A percentile compares a stretch with the other conserved stretches of the same genome.
Conservation (phyloP, 352 stramenopile genomes). For the Phytophthora multivora region DNA sequence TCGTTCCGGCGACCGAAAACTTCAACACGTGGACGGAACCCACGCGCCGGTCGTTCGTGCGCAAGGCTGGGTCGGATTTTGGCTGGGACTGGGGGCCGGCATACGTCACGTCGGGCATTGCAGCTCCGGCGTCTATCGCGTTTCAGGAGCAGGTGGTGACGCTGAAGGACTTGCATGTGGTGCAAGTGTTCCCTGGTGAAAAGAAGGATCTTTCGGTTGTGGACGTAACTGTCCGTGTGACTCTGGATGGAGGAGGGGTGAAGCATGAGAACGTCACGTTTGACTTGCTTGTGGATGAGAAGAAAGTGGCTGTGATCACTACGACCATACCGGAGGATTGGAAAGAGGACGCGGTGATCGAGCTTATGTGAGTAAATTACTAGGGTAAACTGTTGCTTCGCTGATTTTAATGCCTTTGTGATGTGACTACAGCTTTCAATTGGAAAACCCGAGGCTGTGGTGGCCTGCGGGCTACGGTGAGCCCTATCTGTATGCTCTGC, state of each 20-base stretch:
- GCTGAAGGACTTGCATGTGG: constrained; percentile 49
- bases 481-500: constrained; percentile 64
- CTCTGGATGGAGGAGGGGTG: constrained; percentile 30
- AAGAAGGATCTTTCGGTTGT: constrained; percentile 45
- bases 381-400: background rate
- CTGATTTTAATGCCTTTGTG: constrained; percentile 13
- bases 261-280: constrained; percentile 52
- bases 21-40: constrained; percentile 84
- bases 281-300: constrained; percentile 50
- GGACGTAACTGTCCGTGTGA: constrained; percentile 43
- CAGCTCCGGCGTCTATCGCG: constrained; percentile 57
- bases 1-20: constrained; percentile 73
- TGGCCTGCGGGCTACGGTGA: constrained; percentile 71
- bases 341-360: constrained; percentile 25
- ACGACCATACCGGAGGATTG: constrained; percentile 25
- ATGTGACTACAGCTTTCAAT: constrained; percentile 32
- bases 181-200: constrained; percentile 39
- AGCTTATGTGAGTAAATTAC: constrained; percentile 37
- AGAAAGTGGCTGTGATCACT: constrained; percentile 21
- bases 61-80: constrained; percentile 88
- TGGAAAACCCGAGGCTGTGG: constrained; percentile 67
- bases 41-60: constrained; percentile 76
- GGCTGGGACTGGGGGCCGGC: constrained; percentile 89
- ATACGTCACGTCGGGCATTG: constrained; percentile 68
- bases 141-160: constrained; percentile 17